Evolutionary conservation across 805 yeast genomes (phyloP), one percentile per base, ranked within the genome.

Genomic region (Lachancea mirantina): DNA sequence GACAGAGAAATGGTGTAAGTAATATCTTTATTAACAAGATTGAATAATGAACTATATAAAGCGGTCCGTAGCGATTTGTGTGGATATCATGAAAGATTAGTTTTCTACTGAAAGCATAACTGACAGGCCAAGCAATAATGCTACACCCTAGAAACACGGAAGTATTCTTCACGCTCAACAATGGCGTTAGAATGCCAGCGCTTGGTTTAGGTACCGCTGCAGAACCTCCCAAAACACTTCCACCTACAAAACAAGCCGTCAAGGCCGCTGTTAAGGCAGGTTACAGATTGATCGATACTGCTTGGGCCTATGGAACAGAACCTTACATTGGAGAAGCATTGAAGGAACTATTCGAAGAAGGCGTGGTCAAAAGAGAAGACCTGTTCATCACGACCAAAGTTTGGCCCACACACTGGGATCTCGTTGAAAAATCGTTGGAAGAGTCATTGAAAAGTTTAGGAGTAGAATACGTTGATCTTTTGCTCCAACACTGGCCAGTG

Each of bases 401-500:
- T 35, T 74, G 81, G 78, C 68, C 72, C 35, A 57, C 68, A n/a
- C 57, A 67, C 37, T 76, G 74, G 61, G 52, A 64, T 40, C 52
- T 56, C 13, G 77, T 73, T 5, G 74, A 59, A 31, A 59, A 52
- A 22, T 78, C 80, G 1, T 57, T 84, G 27, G 67, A 73, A 15
- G 61, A 59, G 24, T 78, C 88, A 2, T 64, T 84, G 46, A 46
- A 64, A 40, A 72, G 72, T 39, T 63, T 84, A 40, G 76, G 75
- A 0, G 49, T 82, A 33, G 94, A 80, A 29, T 84, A 84, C 49
- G 78, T 82, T 29, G 95, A 84, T 51, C 62, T 84, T 42, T 71
- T 74, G 47, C 67, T 85, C 43, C 72, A 83, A 49, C 95, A 84
- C 58, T 82, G 88, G 87, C 92, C 89, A 5, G 63, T 70, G 25